These are phyloP conservation scores for Alternaria incomplexa DNA, from an alignment of 2,329 filamentous ascomycete genomes.

Conservation along the genomic window DNA sequence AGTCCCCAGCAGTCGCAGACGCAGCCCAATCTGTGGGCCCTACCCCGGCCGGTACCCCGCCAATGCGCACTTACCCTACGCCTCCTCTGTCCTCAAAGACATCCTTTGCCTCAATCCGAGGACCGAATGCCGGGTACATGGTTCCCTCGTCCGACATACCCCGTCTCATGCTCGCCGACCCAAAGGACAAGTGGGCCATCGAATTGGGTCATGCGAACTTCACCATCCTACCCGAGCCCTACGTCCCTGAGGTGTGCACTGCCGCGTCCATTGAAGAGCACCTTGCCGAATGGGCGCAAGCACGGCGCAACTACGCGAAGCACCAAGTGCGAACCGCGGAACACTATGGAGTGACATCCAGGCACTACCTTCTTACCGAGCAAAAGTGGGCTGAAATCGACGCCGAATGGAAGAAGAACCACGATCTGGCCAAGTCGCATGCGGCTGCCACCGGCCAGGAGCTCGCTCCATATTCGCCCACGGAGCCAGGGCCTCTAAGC, in stretches of 20 bases:
- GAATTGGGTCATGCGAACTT: constrained; percentile 93
- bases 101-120: constrained; percentile 76
- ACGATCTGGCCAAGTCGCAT: constrained; percentile 66
- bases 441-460: constrained; percentile 44
- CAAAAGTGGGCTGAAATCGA: constrained; percentile 88
- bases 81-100: constrained; percentile 79
- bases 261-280: constrained; percentile 68
- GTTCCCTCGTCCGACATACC: constrained; percentile 64
- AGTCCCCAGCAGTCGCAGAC: constrained; percentile 79
- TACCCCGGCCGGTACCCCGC: constrained; percentile 57
- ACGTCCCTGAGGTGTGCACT: constrained; percentile 69
- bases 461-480: constrained; percentile 48
- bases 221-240: constrained; percentile 82
- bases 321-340: constrained; percentile 87
- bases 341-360: constrained; percentile 88
- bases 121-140: constrained; percentile 49
- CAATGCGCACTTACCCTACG: constrained; percentile 60
- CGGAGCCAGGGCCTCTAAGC: constrained; percentile 62
- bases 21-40: constrained; percentile 53
- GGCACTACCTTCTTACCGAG: constrained; percentile 83
- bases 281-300: constrained; percentile 80
- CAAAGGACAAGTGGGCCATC: constrained; percentile 81
- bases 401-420: constrained; percentile 71
- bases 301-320: constrained; percentile 85
- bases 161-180: constrained; percentile 70